Base-by-base conservation (phyloP, 441 rosid genomes). In the Isatis lusitanica region DNA sequence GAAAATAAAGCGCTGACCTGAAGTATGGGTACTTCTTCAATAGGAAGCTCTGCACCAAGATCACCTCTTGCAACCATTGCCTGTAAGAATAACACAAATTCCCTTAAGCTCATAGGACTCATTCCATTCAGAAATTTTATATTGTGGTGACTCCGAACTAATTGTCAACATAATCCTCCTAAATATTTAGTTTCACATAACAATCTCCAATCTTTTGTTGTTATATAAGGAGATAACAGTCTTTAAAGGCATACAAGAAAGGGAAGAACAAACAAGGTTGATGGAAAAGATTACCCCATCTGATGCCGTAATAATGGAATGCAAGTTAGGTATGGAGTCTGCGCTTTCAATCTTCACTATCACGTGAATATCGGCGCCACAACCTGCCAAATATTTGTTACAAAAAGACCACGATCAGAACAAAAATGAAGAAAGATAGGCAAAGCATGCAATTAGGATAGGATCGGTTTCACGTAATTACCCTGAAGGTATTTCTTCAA, bases 21-120 rank as follows among this genome's bases (percentile, higher is more conserved):
- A 77, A 95, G 82, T 44, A 78, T 78, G 61, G 99, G 98, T 57
- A 91, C 98, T 85, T 95, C 99, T 87, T 91, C 96, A 71, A 92
- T 88, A 18, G 99, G 99, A 78, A 92, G 97, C 88, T 95, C 97
- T 64, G 99, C 98, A 75, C 99, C 99, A 70, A 95, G 98, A 85
- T 94, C 98, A 79, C 98, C 98, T 85, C 98, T 87, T 63, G 97
- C 98, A 75, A 94, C 97, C 98, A 94, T 91, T 58, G 96, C 97
- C 98, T 94, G 55, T 28, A 80, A 77, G 5, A 64, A 68, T 43
- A 48, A 65, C 36, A 11, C 17, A 57, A 31, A 64, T 7, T 17
- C 40, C 16, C 39, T 57, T 15, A 65, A 12, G 12, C 33, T 36
- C 63, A 67, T 38, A 58, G 31, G 51, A 36, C 1, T 12, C 68